Conservation (phyloP, 2,329 filamentous ascomycete genomes). For the Calonectria leucothoes region DNA sequence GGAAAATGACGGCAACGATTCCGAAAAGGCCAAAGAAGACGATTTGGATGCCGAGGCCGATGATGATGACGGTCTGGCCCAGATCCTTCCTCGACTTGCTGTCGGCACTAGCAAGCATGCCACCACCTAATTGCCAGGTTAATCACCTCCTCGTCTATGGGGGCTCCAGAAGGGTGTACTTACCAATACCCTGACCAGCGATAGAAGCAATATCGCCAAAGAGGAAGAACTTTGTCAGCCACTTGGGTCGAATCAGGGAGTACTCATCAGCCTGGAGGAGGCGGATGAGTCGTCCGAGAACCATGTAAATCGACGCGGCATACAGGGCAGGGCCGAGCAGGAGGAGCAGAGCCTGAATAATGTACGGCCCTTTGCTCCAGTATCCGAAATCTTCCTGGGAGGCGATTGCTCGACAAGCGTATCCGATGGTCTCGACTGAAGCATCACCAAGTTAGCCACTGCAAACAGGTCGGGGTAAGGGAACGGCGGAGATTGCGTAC, state of each 20-base stretch:
- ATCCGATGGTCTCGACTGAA: constrained; percentile 8
- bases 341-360: neutral
- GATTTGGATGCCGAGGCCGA: constrained; percentile 63
- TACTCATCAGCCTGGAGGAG: constrained; percentile 48
- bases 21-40: constrained; percentile 65
- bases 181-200: constrained; percentile 30
- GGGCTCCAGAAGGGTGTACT: neutral
- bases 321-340: neutral
- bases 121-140: neutral
- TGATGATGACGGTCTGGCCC: constrained; percentile 60
- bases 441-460: neutral
- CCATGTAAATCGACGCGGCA: constrained; percentile 22
- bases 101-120: neutral
- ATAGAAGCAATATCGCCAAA: constrained; percentile 58
- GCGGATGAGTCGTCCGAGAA: constrained; percentile 50
- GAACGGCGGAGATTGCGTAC: constrained; percentile 42
- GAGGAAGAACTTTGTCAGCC: constrained; percentile 61
- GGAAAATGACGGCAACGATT: constrained; percentile 56
- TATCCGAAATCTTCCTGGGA: constrained; percentile 29
- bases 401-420: neutral
- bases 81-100: constrained; percentile 15
- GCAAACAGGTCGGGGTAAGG: neutral
- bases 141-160: neutral
- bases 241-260: constrained; percentile 52
- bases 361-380: neutral